phyloP scores from a whole-genome alignment of 371 early-diverging fungal genomes.

The Rhizomucor miehei region DNA sequence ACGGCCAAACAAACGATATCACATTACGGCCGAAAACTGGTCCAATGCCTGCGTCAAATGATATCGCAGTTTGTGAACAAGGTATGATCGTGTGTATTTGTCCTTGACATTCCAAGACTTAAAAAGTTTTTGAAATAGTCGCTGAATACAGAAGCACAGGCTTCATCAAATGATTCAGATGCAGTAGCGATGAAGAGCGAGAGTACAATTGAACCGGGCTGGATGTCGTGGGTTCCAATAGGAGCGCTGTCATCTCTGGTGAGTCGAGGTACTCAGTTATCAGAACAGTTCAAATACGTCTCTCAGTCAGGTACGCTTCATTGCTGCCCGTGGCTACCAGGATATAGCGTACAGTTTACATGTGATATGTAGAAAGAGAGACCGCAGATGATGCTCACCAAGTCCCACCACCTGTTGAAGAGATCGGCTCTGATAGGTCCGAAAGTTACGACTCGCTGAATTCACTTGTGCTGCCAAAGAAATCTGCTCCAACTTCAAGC shows the following conservation, averaged over 20 bases:
- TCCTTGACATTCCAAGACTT: no score
- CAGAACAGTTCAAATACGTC: conserved; percentile 1
- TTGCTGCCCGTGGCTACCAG: neutral
- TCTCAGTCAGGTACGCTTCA: neutral
- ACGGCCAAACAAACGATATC: conserved; percentile 5
- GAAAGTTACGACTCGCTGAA: neutral
- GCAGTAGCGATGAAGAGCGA: neutral
- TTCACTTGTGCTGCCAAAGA: neutral
- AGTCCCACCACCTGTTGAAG: neutral
- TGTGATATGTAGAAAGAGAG: neutral
- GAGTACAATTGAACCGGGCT: neutral
- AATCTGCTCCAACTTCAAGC: neutral
- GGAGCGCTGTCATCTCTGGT: neutral
- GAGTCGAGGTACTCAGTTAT: conserved; percentile 8
- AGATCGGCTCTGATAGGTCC: neutral
- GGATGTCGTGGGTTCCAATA: neutral
- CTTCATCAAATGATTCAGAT: neutral
- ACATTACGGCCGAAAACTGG: conserved; percentile 14
- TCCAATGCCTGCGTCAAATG: conserved; percentile 3
- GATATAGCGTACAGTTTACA: neutral
- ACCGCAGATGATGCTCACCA: neutral
- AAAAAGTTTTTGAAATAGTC: no score
- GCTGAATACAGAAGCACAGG: neutral
- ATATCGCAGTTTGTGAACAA: conserved; percentile 4
- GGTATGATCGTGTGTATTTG: neutral